These are phyloP conservation scores for Byssoonygena ceratinophila DNA, from an alignment of 2,329 filamentous ascomycete genomes.

Conservation along the genomic window DNA sequence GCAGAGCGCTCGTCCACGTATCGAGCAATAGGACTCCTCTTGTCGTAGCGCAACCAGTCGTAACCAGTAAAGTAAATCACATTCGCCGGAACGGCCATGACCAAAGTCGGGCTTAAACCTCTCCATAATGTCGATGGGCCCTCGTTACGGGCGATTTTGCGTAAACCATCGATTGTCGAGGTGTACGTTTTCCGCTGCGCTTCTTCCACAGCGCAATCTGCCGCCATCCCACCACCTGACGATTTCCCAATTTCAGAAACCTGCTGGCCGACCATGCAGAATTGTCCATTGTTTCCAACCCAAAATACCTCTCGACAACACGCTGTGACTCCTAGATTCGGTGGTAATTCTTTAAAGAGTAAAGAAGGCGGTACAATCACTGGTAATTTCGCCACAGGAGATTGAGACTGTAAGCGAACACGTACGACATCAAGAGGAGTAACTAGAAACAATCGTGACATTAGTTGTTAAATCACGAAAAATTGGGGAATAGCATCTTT, in stretches of 20 bases:
- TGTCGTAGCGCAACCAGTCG: slow-evolving; percentile 76
- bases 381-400: slow-evolving; percentile 34
- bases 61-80: slow-evolving; percentile 99
- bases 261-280: slow-evolving; percentile 58
- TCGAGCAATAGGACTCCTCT: slow-evolving; percentile 58
- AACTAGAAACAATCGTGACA: slow-evolving; percentile 45
- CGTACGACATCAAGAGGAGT: slow-evolving; percentile 95
- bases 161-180: slow-evolving; percentile 81
- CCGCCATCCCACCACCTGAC: slow-evolving; percentile 35
- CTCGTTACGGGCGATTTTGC: slow-evolving; percentile 92
- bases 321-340: slow-evolving; percentile 80
- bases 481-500: too few species aligned
- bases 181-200: slow-evolving; percentile 72
- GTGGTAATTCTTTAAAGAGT: slow-evolving; percentile 57
- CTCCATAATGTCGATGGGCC: slow-evolving; percentile 80
- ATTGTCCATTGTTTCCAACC: slow-evolving; percentile 71
- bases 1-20: slow-evolving; percentile 58
- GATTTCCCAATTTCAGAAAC: slow-evolving; percentile 27
- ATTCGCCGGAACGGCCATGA: slow-evolving; percentile 90
- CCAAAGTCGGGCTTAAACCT: slow-evolving; percentile 81
- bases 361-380: slow-evolving; percentile 38
- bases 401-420: slow-evolving; percentile 84
- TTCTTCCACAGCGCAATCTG: slow-evolving; percentile 79
- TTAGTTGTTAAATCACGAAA: slow-evolving; percentile 10
- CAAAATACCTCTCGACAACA: slow-evolving; percentile 98